Evolutionary conservation across 768 basidiomycete genomes (phyloP), one percentile per base, ranked within the genome.

Genomic region (Phlegmacium glaucopus): DNA sequence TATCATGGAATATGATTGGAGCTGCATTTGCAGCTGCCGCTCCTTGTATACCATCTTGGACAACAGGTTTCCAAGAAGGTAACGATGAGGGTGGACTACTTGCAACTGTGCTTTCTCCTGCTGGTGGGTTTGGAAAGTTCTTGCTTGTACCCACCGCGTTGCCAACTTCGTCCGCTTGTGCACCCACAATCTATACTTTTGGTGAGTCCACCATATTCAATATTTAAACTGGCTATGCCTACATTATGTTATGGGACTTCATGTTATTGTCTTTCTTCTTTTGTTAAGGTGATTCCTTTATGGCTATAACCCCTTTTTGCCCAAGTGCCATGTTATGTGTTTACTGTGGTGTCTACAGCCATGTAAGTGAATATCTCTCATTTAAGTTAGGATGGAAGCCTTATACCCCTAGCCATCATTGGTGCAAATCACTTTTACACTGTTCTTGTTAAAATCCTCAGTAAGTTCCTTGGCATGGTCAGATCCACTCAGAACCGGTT

Each of bases 101-200:
- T 11, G 72, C 69, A 6, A 84, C 82, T 0, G 75, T 87, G 56
- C 70, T 89, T 6, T 66, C 68, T 13, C 85, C 87, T 3, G 66
- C 70, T 1, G 79, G 80, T 1, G 74, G 74, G 27, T 88, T 88
- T 63, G 81, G 86, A 1, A 86, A 86, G 53, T 80, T 87, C 64
- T 68, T 90, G 38, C 72, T 83, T 1, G 85, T 87, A 22, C 60
- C 93, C 45, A 72, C 92, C 52, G 80, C 84, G n/a, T 66, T 94
- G 26, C 83, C 83, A 48, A 81, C 90, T 10, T 79, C 82, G 1
- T 83, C 78, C 4, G 86, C 89, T 55, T 84, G 82, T 51, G 85
- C 87, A 1, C 81, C 83, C 2, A 87, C 85, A 4, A 82, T 91
- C 61, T 93, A 93, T 61, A 85, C 83, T 4, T 82, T 83, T 54